Conservation (phyloP, 2,329 filamentous ascomycete species). For the Penicillium sp. region DNA sequence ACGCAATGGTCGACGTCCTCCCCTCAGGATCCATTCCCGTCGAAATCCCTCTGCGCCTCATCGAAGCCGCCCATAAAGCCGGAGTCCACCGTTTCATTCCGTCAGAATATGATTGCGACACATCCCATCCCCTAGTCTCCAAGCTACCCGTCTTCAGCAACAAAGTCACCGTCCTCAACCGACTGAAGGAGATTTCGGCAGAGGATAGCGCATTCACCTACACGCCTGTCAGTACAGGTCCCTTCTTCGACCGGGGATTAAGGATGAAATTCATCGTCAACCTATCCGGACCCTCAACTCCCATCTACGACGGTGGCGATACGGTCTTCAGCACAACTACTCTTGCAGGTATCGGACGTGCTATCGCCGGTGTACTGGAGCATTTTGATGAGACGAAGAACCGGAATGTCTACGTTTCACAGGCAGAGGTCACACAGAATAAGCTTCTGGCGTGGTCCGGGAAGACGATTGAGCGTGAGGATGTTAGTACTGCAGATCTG, state of each 20-base stretch:
- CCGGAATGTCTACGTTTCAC: conserved; percentile 49
- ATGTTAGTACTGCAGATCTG: conserved; percentile 28
- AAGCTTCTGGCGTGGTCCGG: conserved; percentile 33
- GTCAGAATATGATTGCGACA: conserved; percentile 39
- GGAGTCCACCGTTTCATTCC: conserved; percentile 35
- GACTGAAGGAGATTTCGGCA: conserved; percentile 25
- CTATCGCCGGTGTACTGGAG: conserved; percentile 51
- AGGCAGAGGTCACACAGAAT: conserved; percentile 49
- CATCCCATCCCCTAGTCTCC: conserved; percentile 21
- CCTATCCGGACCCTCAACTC: conserved; percentile 33
- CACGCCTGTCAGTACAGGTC: conserved; percentile 31
- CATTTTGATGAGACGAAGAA: conserved; percentile 58
- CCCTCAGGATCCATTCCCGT: conserved; percentile 5
- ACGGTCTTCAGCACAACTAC: conserved; percentile 51
- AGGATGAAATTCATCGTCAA: conserved; percentile 48
- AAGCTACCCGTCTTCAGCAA: conserved; percentile 32
- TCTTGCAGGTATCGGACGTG: conserved; percentile 49
- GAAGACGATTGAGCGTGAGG: conserved; percentile 16
- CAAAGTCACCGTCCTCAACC: conserved; percentile 30
- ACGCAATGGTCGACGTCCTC: conserved; percentile 30
- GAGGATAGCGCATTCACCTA: conserved; percentile 29
- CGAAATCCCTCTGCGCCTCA: conserved; percentile 18
- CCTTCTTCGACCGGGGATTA: conserved; percentile 38
- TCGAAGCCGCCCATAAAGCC: conserved; percentile 33
- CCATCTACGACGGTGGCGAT: conserved; percentile 55